A percentile compares a stretch with the other conserved stretches of the same genome.
phyloP scores from a whole-genome alignment of 495 filamentous ascomycete species.

The Aspergillus hancockii region DNA sequence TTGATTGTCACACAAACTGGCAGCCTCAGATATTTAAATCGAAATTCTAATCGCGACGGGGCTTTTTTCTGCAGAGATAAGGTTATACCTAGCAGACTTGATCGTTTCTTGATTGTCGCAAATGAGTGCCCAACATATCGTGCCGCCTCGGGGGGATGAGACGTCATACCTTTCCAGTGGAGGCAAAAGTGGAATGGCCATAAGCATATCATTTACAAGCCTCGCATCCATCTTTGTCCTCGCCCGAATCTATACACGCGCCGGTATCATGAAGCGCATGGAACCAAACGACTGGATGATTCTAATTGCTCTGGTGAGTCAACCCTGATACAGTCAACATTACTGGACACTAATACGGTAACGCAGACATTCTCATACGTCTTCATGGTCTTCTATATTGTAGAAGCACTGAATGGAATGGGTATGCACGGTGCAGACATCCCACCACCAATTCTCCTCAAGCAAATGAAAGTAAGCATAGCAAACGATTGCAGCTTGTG shows the following conservation, averaged over 20 bases:
- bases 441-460: conserved; percentile 29
- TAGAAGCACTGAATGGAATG: conserved; percentile 43
- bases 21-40: background rate
- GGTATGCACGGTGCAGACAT: conserved; percentile 42
- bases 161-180: conserved; percentile 25
- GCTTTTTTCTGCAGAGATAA: background rate
- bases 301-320: conserved; percentile 38
- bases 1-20: background rate
- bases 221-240: conserved; percentile 38
- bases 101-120: conserved; percentile 9
- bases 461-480: conserved; percentile 41
- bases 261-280: conserved; percentile 36
- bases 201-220: conserved; percentile 40
- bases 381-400: conserved; percentile 43
- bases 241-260: conserved; percentile 41
- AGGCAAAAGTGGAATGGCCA: conserved; percentile 30
- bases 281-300: conserved; percentile 49
- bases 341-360: background rate
- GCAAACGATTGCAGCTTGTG: background rate
- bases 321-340: background rate
- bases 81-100: background rate
- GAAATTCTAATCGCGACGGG: background rate
- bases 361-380: conserved; percentile 37
- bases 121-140: conserved; percentile 22
- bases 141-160: conserved; percentile 21